Percentiles rank a stretch among this genome's conserved stretches.
Conservation (phyloP, 2,329 filamentous ascomycete species). For the Colletotrichum tabaci region DNA sequence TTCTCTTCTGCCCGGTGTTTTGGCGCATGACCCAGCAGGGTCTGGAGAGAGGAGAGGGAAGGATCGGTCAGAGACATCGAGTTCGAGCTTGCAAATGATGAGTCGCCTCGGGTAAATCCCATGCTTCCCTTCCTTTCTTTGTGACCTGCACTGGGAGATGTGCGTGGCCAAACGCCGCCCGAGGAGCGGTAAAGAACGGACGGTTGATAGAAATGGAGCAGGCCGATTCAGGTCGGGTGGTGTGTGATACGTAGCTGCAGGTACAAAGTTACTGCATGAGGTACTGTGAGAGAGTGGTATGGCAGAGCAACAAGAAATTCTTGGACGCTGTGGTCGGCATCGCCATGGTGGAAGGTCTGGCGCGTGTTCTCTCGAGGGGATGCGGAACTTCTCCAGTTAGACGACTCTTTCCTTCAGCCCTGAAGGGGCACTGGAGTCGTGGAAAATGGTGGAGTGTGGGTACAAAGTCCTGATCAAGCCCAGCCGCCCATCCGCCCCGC, state of each 20-base stretch:
- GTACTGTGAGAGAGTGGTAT: slow-evolving; percentile 3
- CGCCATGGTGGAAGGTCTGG: not conserved
- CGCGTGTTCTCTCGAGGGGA: not conserved
- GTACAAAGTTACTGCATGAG: slow-evolving; percentile 31
- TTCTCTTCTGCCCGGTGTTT: slow-evolving; percentile 4
- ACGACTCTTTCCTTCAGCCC: slow-evolving; percentile 14
- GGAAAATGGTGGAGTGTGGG: slow-evolving; percentile 6
- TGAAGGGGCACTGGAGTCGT: slow-evolving; percentile 23
- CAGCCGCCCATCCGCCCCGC: slow-evolving; percentile 37
- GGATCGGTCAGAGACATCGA: slow-evolving; percentile 16
- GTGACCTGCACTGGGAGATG: not conserved
- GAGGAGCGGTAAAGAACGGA: slow-evolving; percentile 25
- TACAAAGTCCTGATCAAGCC: not conserved
- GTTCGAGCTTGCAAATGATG: slow-evolving; percentile 4
- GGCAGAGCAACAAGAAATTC: not conserved
- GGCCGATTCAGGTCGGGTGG: not conserved
- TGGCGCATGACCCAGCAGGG: slow-evolving; percentile 10
- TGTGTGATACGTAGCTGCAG: slow-evolving; percentile 28
- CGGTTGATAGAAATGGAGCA: slow-evolving; percentile 13
- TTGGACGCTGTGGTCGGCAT: not conserved
- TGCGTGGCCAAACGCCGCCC: slow-evolving; percentile 13
- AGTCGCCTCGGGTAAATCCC: not conserved
- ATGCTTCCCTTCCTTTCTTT: slow-evolving; percentile 10
- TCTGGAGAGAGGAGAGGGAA: not conserved
- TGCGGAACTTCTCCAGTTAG: not conserved